A percentile compares a stretch with the other conserved stretches of the same genome.
Evolutionary conservation across 2,329 filamentous ascomycete species (phyloP).

Genomic region (Microdochium trichocladiopsis): DNA sequence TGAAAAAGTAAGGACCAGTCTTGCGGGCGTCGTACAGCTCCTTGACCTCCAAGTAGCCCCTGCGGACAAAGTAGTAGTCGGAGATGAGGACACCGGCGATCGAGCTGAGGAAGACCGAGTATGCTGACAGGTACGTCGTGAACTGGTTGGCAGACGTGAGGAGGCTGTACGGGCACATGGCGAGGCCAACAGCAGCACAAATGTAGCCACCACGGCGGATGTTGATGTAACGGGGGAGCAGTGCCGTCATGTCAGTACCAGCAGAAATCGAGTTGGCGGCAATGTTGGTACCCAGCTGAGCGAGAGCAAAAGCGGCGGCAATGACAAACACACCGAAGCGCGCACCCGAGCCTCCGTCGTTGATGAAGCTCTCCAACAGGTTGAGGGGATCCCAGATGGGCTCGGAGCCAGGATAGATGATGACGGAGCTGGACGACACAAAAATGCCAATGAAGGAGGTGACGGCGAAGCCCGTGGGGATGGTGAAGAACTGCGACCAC

Average conservation of each 20-base stretch:
- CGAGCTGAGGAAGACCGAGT: constrained; percentile 88
- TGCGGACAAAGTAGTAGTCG: constrained; percentile 84
- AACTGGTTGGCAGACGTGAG: constrained; percentile 72
- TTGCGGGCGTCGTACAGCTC: constrained; percentile 70
- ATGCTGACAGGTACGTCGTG: constrained; percentile 85
- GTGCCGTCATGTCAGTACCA: constrained; percentile 74
- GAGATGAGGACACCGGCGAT: constrained; percentile 86
- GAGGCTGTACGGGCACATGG: constrained; percentile 83
- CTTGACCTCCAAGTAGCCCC: constrained; percentile 71
- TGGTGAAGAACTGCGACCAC: constrained; percentile 72
- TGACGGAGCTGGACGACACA: constrained; percentile 64
- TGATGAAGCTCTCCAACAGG: constrained; percentile 59
- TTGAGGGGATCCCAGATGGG: constrained; percentile 69
- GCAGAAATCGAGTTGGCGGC: constrained; percentile 81
- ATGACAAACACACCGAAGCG: constrained; percentile 74
- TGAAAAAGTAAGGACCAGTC: constrained; percentile 66
- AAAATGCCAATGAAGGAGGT: constrained; percentile 82
- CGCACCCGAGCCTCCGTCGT: constrained; percentile 60
- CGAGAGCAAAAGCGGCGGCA: constrained; percentile 62
- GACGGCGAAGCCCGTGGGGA: constrained; percentile 64
- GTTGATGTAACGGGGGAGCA: constrained; percentile 72
- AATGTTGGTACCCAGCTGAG: constrained; percentile 81
- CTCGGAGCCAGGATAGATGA: constrained; percentile 55
- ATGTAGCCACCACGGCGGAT: constrained; percentile 85
- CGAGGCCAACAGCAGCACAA: constrained; percentile 70